Conservation (phyloP, 1,284 basidiomycete species). For the Peniophora sp. region DNA sequence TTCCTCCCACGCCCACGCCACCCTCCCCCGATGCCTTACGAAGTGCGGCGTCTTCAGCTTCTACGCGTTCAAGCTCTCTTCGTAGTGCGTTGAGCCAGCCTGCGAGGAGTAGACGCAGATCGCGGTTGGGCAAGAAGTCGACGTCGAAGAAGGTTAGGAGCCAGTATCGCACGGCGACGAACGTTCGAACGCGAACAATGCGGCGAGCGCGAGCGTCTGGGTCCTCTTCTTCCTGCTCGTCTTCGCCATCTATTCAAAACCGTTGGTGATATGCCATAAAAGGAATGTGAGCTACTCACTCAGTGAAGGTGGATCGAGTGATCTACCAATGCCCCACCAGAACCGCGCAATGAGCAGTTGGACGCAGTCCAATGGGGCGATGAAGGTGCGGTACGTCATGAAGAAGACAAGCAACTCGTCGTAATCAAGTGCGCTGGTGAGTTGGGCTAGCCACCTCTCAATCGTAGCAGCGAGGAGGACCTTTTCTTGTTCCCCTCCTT, state of each 20-base stretch:
- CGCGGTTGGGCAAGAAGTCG: constrained; percentile 78
- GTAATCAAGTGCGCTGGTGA: constrained; percentile 77
- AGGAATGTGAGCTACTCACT: too few species aligned
- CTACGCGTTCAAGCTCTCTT: constrained; percentile 58
- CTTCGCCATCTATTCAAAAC: too few species aligned
- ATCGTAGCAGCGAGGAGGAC: constrained; percentile 79
- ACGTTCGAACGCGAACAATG: constrained; percentile 79
- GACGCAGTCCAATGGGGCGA: constrained; percentile 67
- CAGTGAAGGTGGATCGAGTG: too few species aligned
- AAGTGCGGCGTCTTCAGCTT: constrained; percentile 20
- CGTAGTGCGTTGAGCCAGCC: constrained; percentile 72
- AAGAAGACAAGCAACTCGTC: constrained; percentile 82
- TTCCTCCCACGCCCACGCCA: background rate
- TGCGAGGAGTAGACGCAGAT: constrained; percentile 62
- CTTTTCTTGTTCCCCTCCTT: constrained; percentile 28
- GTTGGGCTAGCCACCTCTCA: constrained; percentile 84
- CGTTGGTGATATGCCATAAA: too few species aligned
- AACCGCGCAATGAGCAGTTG: constrained; percentile 77
- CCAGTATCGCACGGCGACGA: constrained; percentile 83
- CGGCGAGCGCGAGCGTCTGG: constrained; percentile 61
- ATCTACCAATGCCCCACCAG: constrained; percentile 70
- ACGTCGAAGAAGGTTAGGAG: constrained; percentile 79
- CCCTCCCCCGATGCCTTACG: background rate
- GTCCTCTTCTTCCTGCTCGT: constrained; percentile 17
- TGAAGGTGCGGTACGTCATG: constrained; percentile 79